A percentile compares a stretch with the other conserved stretches of the same genome.
phyloP scores from a whole-genome alignment of 176 grass and related monocot species.

The Musa troglodytarum region DNA sequence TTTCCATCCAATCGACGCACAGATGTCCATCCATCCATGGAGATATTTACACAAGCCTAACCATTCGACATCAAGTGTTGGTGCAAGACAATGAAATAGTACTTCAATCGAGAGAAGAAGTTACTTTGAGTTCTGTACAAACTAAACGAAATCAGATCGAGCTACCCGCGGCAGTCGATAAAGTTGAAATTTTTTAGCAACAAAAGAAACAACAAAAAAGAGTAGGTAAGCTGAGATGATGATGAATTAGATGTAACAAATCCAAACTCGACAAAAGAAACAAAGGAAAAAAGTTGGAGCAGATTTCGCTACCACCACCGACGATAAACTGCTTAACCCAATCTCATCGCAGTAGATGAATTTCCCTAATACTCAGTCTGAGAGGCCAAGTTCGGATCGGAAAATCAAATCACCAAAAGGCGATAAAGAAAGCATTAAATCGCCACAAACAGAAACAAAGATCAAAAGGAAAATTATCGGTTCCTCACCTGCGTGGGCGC shows the following conservation, averaged over 20 bases:
- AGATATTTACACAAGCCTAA: background rate
- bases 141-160: background rate
- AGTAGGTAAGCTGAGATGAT: background rate
- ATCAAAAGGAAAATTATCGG: background rate
- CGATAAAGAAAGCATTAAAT: background rate
- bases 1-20: background rate
- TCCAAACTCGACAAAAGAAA: background rate
- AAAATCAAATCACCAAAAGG: background rate
- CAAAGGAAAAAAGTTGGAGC: background rate
- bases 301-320: background rate
- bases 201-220: too few relatives aligned
- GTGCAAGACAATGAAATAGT: background rate
- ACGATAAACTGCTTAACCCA: background rate
- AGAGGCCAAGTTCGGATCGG: background rate
- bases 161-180: background rate
- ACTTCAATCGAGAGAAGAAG: background rate
- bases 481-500: constrained; percentile 13
- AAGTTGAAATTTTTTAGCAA: background rate
- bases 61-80: background rate
- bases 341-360: background rate
- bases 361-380: background rate
- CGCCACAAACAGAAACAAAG: background rate
- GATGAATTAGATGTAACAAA: background rate
- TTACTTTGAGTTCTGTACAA: background rate
- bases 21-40: background rate